Base-by-base conservation (phyloP, 805 yeast genomes). In the Zygosaccharomyces lentus region DNA sequence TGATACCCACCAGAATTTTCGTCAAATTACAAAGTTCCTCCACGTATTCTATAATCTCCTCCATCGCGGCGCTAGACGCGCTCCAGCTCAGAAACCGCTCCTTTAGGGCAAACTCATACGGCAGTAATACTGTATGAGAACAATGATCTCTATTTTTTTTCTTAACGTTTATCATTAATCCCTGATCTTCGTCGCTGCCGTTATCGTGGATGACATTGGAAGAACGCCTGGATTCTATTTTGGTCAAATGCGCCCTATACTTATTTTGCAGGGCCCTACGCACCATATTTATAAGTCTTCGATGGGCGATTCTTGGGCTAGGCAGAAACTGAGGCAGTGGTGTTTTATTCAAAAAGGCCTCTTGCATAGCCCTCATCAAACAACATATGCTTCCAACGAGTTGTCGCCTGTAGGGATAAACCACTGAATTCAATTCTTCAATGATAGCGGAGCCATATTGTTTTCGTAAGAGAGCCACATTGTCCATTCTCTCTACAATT, bases 281-380 rank as follows among this genome's bases (percentile, higher is more conserved):
- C 1, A 75, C 76, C 47, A 69, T 68, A 43, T 68, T 68, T 6
- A 76, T 66, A 15, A 75, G 51, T 42, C 78, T 66, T 43, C 72
- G 56, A 34, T 76, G 80, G 1, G 80, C 70, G 35, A 74, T 65
- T 50, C 74, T 65, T 1, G 76, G 66, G 53, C 78, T 73, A 1
- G 80, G 80, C 15, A 76, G 45, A 52, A 65, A 75, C 49, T 75
- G 80, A 2, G 81, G 80, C 23, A 76, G 45, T 2, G 80, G 80
- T 1, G 69, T 56, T 48, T 75, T 75, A 35, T 65, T 72, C 6
- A 56, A 39, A n/a, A 74, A 54, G 0, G 78, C 75, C 31, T 67
- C 68, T 46, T 72, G 72, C 10, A 75, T 61, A 7, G 75, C 71
- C 32, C 76, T 64, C 54, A 74, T 55, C 3, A 65, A 45, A 41